Evolutionary conservation across 2,329 filamentous ascomycete genomes (phyloP), one percentile per base, ranked within the genome.

Genomic region (Aspergillus sp.): DNA sequence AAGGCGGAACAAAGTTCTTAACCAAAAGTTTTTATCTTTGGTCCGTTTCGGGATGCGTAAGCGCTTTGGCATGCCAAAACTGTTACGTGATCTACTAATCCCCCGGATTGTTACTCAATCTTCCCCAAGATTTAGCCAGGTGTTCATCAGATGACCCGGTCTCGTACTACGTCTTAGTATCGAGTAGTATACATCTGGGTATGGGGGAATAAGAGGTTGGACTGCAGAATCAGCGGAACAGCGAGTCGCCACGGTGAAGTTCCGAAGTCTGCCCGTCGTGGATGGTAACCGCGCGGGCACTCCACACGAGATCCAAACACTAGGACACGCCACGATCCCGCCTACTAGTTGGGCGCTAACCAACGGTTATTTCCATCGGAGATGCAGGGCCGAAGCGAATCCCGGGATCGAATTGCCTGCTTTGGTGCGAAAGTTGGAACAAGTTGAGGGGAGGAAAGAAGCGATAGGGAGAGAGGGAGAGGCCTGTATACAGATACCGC

Each of bases 241-340:
- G 10, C 50, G 15, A 25, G 47, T 23, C 2, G 15, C 45, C 8
- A 49, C 45, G 21, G 41, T 23, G 19, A 45, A 45, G 12, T 28
- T 36, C 28, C 32, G 32, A 52, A 36, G n/a, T 38, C 15, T 8
- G 30, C 19, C 21, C 12, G 32, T 17, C 28, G 19, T 49, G 7
- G 30, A 52, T 28, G 49, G 17, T 32, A 15, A 32, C 25, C 8
- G 49, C 12, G 41, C 41, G 41, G 41, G n/a, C 36, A 23, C 49
- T 28, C 58, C 49, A 61, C 49, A 60, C 45, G 47, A 57, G 30
- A 25, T 36, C 41, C 49, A 13, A n/a, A 60, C 58, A 60, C 53
- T 47, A 57, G 62, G 51, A 41, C 47, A 55, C 57, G 62, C 65
- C 65, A 67, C 62, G 59, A 65, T 65, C 56, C 62, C 60, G 38